Evolutionary conservation across 2,329 filamentous ascomycete species (phyloP).

Genomic region (Curvularia sp.): DNA sequence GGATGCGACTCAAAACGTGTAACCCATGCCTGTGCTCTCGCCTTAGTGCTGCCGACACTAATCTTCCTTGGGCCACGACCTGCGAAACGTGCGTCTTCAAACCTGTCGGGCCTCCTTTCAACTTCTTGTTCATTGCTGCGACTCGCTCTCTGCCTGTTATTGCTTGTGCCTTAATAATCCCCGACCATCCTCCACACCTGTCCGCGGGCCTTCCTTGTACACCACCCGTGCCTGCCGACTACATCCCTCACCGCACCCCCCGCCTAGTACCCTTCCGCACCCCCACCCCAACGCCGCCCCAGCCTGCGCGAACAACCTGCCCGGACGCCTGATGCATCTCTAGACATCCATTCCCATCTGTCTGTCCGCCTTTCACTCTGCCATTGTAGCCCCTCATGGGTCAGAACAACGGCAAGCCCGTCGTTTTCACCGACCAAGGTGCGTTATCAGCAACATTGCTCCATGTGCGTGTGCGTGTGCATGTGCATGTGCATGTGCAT

Average conservation of each 20-base stretch:
- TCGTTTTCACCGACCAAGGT: slow-evolving; percentile 94
- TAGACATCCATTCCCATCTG: slow-evolving; percentile 21
- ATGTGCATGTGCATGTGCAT: background rate
- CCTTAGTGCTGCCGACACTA: slow-evolving; percentile 19
- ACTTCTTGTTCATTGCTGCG: slow-evolving; percentile 13
- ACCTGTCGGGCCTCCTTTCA: slow-evolving; percentile 38
- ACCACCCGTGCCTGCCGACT: slow-evolving; percentile 6
- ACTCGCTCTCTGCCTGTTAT: slow-evolving; percentile 2
- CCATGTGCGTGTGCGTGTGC: background rate
- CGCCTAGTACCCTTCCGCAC: slow-evolving; percentile 15
- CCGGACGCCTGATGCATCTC: slow-evolving; percentile 36
- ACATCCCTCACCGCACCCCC: slow-evolving; percentile 10
- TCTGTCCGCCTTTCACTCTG: slow-evolving; percentile 31
- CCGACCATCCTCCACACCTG: slow-evolving; percentile 5
- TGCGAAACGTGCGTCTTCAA: slow-evolving; percentile 35
- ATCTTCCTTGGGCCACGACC: slow-evolving; percentile 25
- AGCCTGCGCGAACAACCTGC: slow-evolving; percentile 1
- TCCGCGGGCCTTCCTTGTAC: background rate
- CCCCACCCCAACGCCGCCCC: slow-evolving; percentile 19
- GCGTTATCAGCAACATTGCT: slow-evolving; percentile 43
- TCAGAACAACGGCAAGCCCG: slow-evolving; percentile 92
- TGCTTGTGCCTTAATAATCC: slow-evolving; percentile 18
- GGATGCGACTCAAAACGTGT: slow-evolving; percentile 22
- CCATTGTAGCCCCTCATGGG: slow-evolving; percentile 69
- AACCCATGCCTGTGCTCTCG: slow-evolving; percentile 12